Base-by-base conservation (phyloP, 148 eudicot genomes). In the Fagopyrum tataricum region DNA sequence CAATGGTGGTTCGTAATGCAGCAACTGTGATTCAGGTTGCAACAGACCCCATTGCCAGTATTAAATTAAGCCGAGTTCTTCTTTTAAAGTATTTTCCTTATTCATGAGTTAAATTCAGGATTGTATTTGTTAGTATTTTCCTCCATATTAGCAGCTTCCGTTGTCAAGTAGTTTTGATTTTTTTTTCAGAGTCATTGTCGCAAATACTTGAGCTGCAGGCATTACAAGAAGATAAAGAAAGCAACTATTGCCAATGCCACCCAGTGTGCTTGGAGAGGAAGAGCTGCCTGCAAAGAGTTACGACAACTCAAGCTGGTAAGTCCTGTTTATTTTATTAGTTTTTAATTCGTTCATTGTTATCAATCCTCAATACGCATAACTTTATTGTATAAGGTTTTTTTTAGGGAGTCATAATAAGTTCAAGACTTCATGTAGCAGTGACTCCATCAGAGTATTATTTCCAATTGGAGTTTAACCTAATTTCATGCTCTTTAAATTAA, bases 241-340 rank as follows among this genome's bases (percentile, higher is more conserved):
- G 99, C 97, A 70, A 85, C 86, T 62, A 78, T 96, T 67, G 79
- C n/a, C n/a, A n/a, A n/a, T n/a, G n/a, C 83, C 76, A 96, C 97
- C 61, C 99, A 96, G 79, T 92, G 94, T 90, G 92, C 92, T 55
- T 96, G 97, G 97, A 87, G 99, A 85, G 94, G 82, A 72, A 96
- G 72, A 87, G 89, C 88, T 83, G 99, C 97, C 55, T 89, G 95
- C 72, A 83, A 70, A 52, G 99, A 96, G 82, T 78, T 96, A 78
- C 86, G 89, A 67, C 82, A 83, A 61, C 92, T 92, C 69, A 96
- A 96, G 86, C 85, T 86, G 99, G 99, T 96, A 58, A 78, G 23
- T 40, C 73, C 20, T 31, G 17, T 43, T 67, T 56, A 14, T 72
- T 42, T 18, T 18, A 4, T 71, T 15, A 31, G 13, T 55, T 55